Evolutionary conservation across 305 asterid genomes (phyloP).

Genomic region (Solanum aculeatissimum): DNA sequence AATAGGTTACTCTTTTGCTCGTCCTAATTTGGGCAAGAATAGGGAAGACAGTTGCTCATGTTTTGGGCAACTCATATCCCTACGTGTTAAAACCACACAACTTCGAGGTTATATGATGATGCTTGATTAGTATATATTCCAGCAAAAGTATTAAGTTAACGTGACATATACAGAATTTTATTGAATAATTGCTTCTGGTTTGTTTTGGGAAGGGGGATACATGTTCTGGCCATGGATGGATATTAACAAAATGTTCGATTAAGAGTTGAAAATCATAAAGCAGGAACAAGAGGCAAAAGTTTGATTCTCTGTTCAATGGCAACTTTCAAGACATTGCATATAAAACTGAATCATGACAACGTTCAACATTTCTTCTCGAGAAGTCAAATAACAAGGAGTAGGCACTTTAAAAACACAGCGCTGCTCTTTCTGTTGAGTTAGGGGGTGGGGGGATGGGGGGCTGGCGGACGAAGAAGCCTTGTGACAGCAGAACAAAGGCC

Average conservation of each 20-base stretch:
- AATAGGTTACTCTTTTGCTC: not conserved
- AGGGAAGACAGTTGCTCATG: not conserved
- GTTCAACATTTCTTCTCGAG: not conserved
- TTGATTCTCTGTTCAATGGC: not conserved
- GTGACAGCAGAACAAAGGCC: not conserved
- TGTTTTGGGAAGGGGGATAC: not conserved
- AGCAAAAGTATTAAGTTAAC: not conserved
- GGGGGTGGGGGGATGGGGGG: not conserved
- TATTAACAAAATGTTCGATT: not conserved
- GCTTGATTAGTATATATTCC: not conserved
- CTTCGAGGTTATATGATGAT: not conserved
- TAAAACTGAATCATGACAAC: not conserved
- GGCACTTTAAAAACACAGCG: not conserved
- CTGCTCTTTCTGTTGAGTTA: not conserved
- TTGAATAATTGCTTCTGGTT: not conserved
- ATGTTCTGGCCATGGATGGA: not conserved
- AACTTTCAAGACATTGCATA: not conserved
- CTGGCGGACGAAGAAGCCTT: not conserved
- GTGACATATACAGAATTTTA: not conserved
- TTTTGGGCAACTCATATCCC: not conserved
- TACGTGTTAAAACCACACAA: not conserved
- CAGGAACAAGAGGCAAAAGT: not conserved
- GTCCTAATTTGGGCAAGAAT: not conserved
- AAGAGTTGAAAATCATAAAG: not conserved
- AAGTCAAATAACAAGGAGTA: not conserved